Base-by-base conservation (phyloP, 306 rosid species). In the Quercus suber region DNA sequence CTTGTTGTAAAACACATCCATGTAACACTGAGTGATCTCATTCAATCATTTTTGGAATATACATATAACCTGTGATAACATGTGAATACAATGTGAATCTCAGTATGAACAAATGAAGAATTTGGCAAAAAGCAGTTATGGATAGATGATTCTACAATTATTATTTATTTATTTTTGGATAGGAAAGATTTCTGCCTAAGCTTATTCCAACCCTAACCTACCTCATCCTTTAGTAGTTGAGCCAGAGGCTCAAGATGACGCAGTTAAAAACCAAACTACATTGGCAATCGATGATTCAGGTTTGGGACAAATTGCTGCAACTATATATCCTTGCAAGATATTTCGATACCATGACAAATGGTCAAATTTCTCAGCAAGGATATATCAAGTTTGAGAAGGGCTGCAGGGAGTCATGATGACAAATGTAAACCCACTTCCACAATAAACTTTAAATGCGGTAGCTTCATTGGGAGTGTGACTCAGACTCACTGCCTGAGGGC, bases 371-470 rank as follows among this genome's bases (percentile, higher is more conserved):
- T 13, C 53, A 1, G 5, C 17, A 12, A 49, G 25, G 58, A 49
- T 23, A 3, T 12, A 57, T 74, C 74, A 56, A 45, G 69, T 41
- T 55, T 75, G 69, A 33, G 79, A 37, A 76, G 80, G 73, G 49
- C n/a, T 56, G 69, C 23, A 64, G 11, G 72, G 77, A 53, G 81
- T 82, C 77, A 79, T 76, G 76, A 84, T 13, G 81, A 87, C 92
- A 86, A 89, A 77, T 2, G 98, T 91, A 86, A 91, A 92, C 37
- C 99, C 99, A 69, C 99, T 95, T 17, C 98, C 98, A 71, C 99
- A 90, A 71, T 83, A 92, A 69, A 92, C 88, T 77, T 84, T 83
- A 33, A 81, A 41, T 18, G 87, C 76, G 33, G 73, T 52, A 21
- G 79, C 81, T 75, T 61, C 84, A 65, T 73, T 76, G 58, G 41